Conservation (phyloP, 345 rosid species). For the Arabis alpina region DNA sequence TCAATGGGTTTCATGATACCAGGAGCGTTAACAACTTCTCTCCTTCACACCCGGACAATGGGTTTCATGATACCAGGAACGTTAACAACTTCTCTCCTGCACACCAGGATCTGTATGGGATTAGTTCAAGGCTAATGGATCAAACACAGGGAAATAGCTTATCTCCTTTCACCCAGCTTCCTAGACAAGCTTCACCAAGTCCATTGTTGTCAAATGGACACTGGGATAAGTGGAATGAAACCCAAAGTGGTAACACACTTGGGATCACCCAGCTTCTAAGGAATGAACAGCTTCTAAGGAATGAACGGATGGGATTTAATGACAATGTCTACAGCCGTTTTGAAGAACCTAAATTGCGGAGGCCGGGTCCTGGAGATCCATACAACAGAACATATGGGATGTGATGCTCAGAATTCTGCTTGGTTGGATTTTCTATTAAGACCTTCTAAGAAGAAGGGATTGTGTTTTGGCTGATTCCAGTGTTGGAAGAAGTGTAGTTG, state of each 20-base stretch:
- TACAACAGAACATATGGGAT: constrained; percentile 73
- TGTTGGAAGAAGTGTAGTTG: background rate
- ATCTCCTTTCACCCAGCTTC: constrained; percentile 53
- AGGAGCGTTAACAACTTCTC: constrained; percentile 54
- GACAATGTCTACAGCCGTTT: constrained; percentile 52
- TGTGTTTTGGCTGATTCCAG: constrained; percentile 17
- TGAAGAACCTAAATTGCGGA: constrained; percentile 68
- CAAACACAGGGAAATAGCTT: constrained; percentile 54
- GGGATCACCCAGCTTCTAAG: constrained; percentile 61
- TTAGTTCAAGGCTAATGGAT: constrained; percentile 65
- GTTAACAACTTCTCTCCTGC: constrained; percentile 49
- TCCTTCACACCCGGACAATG: constrained; percentile 49
- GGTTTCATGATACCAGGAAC: constrained; percentile 56
- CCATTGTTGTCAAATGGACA: constrained; percentile 61
- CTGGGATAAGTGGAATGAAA: constrained; percentile 79
- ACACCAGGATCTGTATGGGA: constrained; percentile 55
- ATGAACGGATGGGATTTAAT: constrained; percentile 66
- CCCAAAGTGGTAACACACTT: constrained; percentile 57
- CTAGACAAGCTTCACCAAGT: constrained; percentile 64
- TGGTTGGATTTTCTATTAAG: constrained; percentile 34
- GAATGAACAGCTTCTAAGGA: constrained; percentile 66
- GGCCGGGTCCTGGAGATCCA: constrained; percentile 66
- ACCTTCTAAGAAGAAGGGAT: background rate
- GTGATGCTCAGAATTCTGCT: constrained; percentile 39
- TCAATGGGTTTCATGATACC: constrained; percentile 50